Conservation (phyloP, 768 basidiomycete species). For the Lentinula raphanica region DNA sequence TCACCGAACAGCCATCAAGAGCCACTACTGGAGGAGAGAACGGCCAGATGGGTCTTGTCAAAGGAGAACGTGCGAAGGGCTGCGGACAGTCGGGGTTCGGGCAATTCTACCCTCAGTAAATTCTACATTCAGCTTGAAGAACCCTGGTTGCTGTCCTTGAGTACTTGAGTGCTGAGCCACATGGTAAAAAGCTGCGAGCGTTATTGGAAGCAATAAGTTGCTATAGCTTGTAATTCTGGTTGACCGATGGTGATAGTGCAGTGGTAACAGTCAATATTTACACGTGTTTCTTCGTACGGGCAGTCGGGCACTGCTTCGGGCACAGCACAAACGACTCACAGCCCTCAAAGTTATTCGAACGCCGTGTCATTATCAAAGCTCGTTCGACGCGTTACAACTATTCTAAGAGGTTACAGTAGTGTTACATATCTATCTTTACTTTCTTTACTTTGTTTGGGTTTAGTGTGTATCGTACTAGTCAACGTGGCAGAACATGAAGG, state of each 20-base stretch:
- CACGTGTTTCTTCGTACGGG: not conserved
- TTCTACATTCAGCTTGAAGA: not conserved
- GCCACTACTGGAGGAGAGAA: not conserved
- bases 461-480: not conserved
- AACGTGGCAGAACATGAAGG: not conserved
- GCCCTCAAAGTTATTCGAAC: no score
- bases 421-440: not conserved
- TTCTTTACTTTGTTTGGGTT: not conserved
- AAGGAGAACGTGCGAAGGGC: not conserved
- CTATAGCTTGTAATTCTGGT: not conserved
- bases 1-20: not conserved
- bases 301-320: no score
- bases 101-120: not conserved
- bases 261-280: no score
- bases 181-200: not conserved
- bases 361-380: no score
- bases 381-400: not conserved
- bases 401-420: not conserved
- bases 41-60: not conserved
- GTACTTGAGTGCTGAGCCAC: no score
- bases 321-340: no score
- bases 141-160: not conserved
- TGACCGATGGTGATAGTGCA: no score
- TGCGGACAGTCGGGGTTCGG: not conserved
- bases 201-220: not conserved